phyloP scores from a whole-genome alignment of 2,329 filamentous ascomycete species.

The Graphiopsis chlorocephala region DNA sequence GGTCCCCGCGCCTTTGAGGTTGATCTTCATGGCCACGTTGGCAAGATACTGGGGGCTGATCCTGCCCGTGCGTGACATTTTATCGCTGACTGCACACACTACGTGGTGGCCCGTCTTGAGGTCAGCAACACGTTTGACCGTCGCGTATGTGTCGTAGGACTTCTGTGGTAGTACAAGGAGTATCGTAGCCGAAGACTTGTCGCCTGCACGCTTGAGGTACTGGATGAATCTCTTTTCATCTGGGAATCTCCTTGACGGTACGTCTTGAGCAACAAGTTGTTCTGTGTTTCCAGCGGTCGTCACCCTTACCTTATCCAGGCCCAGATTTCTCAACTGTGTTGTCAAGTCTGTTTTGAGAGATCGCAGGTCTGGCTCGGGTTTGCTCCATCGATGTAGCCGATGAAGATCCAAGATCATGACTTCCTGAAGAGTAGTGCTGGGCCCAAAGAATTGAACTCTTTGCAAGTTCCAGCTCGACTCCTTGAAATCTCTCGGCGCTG shows the following conservation, averaged over 20 bases:
- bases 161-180: conserved; percentile 5
- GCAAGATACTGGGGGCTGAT: conserved; percentile 10
- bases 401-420: neutral
- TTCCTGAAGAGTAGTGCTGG: neutral
- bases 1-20: conserved; percentile 15
- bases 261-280: too few species aligned
- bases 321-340: too few species aligned
- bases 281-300: too few species aligned
- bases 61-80: neutral
- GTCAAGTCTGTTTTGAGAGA: too few species aligned
- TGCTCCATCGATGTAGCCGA: too few species aligned
- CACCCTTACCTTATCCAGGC: too few species aligned
- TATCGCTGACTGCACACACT: conserved; percentile 7
- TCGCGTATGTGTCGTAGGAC: conserved; percentile 13
- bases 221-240: too few species aligned
- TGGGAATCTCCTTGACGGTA: too few species aligned
- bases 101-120: conserved; percentile 14
- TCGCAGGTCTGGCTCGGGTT: too few species aligned
- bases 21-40: conserved; percentile 23
- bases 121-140: conserved; percentile 23
- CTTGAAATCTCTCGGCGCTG: neutral
- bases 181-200: neutral
- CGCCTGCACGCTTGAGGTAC: too few species aligned
- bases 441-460: neutral
- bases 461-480: neutral